Evolutionary conservation across 176 grass and related monocot species (phyloP).

Genomic region (Phragmites australis): DNA sequence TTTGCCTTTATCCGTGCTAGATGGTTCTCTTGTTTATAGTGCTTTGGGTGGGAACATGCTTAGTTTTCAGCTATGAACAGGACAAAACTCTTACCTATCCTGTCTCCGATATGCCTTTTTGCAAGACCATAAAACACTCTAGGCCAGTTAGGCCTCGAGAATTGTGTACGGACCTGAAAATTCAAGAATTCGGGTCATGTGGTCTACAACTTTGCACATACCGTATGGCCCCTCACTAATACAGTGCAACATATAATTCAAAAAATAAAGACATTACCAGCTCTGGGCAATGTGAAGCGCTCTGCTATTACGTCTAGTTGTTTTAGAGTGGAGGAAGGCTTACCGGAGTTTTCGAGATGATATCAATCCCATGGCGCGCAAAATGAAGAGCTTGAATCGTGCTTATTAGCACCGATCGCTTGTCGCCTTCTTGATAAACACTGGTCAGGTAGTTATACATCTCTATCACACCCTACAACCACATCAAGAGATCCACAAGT

Average conservation of each 20-base stretch:
- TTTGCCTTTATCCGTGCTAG: too few species aligned
- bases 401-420: conserved; percentile 61
- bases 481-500: background rate
- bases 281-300: background rate
- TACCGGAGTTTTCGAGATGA: conserved; percentile 72
- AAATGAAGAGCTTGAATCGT: conserved; percentile 77
- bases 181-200: background rate
- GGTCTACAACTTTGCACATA: background rate
- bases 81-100: conserved; percentile 52
- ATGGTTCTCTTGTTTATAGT: too few species aligned
- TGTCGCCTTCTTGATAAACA: conserved; percentile 67
- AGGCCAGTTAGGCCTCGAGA: conserved; percentile 69
- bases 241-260: background rate
- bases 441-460: conserved; percentile 83
- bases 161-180: conserved; percentile 59
- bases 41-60: background rate
- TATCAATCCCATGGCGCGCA: conserved; percentile 62
- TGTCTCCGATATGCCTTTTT: conserved; percentile 56
- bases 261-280: background rate
- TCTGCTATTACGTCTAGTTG: background rate
- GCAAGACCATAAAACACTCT: conserved; percentile 61
- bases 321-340: background rate
- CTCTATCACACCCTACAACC: conserved; percentile 61
- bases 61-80: background rate
- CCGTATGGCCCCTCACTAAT: background rate